Conservation (phyloP, 139 green algal species). For the Spirogloea muscicola region DNA sequence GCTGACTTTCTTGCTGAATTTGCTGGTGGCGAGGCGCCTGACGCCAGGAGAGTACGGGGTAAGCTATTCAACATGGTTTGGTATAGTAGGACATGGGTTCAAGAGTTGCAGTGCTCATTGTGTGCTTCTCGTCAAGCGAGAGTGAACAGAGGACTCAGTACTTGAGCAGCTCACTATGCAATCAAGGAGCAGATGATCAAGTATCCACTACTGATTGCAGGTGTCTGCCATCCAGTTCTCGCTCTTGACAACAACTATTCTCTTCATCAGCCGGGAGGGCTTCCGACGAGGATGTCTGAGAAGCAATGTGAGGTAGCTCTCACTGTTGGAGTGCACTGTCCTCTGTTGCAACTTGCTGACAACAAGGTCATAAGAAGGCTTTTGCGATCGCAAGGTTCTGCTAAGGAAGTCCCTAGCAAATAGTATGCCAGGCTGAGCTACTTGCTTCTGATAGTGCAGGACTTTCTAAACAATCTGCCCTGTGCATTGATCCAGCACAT, state of each 20-base stretch:
- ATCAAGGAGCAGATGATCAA: not conserved
- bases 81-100: not conserved
- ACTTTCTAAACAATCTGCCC: too few relatives aligned
- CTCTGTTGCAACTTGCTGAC: not conserved
- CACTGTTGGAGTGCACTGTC: not conserved
- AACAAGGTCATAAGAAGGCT: too few relatives aligned
- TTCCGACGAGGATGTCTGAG: conserved; percentile 77
- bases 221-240: conserved; percentile 77
- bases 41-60: conserved; percentile 77
- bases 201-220: not conserved
- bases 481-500: too few relatives aligned
- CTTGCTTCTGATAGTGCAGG: too few relatives aligned
- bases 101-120: not conserved
- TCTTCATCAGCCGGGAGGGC: conserved; percentile 81
- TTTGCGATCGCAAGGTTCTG: too few relatives aligned
- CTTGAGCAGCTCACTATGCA: not conserved
- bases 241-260: conserved; percentile 80
- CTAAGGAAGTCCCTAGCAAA: too few relatives aligned
- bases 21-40: conserved; percentile 67
- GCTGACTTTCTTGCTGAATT: conserved; percentile 80
- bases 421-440: too few relatives aligned
- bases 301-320: not conserved
- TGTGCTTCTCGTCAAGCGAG: not conserved
- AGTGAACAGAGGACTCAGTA: not conserved
- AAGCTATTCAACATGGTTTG: conserved; percentile 1